phyloP scores from a whole-genome alignment of 441 rosid genomes.

The Eugenia klotzschiana region DNA sequence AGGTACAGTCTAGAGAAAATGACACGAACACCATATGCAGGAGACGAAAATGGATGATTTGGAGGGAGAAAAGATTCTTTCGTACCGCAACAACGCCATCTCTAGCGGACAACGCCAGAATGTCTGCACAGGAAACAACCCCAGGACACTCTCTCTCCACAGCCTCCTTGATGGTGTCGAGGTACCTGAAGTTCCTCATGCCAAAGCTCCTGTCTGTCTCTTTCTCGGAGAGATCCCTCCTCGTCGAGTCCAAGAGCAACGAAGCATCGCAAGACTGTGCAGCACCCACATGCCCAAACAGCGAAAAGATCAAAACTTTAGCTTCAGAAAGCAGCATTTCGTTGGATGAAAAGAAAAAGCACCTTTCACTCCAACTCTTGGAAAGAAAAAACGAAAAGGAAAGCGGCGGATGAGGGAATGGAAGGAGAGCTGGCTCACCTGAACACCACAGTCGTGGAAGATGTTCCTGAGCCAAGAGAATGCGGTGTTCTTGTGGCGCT shows the following conservation, averaged over 20 bases:
- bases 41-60: neutral
- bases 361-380: neutral
- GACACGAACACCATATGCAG: neutral
- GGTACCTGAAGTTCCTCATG: slow-evolving; percentile 67
- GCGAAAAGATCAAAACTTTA: neutral
- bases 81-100: slow-evolving; percentile 75
- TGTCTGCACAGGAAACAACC: slow-evolving; percentile 84
- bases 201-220: slow-evolving; percentile 96
- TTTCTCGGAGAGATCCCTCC: slow-evolving; percentile 87
- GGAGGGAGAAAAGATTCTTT: neutral
- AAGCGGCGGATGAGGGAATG: neutral
- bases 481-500: slow-evolving; percentile 98
- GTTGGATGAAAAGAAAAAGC: neutral
- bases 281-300: neutral
- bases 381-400: neutral
- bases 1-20: neutral
- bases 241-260: slow-evolving; percentile 84
- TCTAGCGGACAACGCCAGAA: slow-evolving; percentile 74
- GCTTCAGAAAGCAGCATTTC: neutral
- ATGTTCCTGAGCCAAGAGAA: slow-evolving; percentile 97
- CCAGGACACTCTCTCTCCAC: slow-evolving; percentile 90
- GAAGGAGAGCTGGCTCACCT: slow-evolving; percentile 24
- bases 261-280: slow-evolving; percentile 91
- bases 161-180: slow-evolving; percentile 77
- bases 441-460: slow-evolving; percentile 95